Percentiles rank a stretch among this genome's conserved stretches.
phyloP scores from a whole-genome alignment of 2,329 filamentous ascomycete genomes.

The Ceratocystis papillata region DNA sequence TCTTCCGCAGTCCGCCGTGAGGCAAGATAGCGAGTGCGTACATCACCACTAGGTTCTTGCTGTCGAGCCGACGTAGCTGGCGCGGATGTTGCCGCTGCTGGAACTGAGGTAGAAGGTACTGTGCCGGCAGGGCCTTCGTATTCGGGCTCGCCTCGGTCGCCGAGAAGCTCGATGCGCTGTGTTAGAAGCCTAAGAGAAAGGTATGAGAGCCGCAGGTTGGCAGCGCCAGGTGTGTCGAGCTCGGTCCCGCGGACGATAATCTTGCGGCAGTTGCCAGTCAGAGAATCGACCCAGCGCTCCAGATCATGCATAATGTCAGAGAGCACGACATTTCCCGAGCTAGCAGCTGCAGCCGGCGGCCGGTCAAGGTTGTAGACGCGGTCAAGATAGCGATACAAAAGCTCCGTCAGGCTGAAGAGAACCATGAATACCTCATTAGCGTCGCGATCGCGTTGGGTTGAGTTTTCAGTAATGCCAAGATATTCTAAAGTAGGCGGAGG shows the following conservation, averaged over 20 bases:
- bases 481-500: constrained; percentile 35
- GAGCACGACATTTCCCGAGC: constrained; percentile 22
- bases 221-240: constrained; percentile 36
- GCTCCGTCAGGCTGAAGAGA: constrained; percentile 37
- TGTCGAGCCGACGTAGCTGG: background rate
- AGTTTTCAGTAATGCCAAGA: constrained; percentile 28
- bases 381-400: constrained; percentile 31
- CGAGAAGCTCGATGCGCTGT: constrained; percentile 37
- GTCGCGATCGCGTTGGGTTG: constrained; percentile 26
- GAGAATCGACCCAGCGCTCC: constrained; percentile 38
- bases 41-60: background rate
- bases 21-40: constrained; percentile 32
- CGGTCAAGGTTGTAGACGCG: constrained; percentile 27
- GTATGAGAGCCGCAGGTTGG: constrained; percentile 43
- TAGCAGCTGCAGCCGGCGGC: constrained; percentile 26
- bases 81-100: too few relatives aligned
- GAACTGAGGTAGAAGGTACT: too few relatives aligned
- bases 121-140: too few relatives aligned
- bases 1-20: constrained; percentile 39
- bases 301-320: constrained; percentile 27
- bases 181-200: constrained; percentile 39
- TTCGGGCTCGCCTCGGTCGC: constrained; percentile 9
- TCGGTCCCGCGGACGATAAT: constrained; percentile 36
- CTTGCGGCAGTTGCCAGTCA: constrained; percentile 33
- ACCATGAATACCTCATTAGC: constrained; percentile 36